phyloP scores from a whole-genome alignment of 208 protist genomes.

The Tritrichomonas foetus region DNA sequence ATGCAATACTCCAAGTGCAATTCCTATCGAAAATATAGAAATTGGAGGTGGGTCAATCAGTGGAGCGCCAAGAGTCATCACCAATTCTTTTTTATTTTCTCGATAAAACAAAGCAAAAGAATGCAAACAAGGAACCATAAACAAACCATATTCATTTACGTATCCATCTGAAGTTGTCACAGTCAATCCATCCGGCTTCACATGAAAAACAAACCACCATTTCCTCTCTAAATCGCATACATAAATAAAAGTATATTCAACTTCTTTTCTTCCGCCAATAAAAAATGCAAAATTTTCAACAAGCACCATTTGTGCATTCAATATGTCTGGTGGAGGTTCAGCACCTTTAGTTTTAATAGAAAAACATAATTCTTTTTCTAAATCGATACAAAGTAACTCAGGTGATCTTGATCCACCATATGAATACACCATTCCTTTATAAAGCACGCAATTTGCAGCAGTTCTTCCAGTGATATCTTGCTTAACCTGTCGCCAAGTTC shows the following conservation, averaged over 20 bases:
- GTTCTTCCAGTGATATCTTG: neutral
- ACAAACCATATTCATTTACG: neutral
- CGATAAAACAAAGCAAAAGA: neutral
- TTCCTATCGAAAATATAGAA: neutral
- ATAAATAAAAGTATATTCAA: neutral
- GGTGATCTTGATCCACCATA: neutral
- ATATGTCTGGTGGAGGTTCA: neutral
- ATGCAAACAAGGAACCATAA: neutral
- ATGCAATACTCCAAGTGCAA: neutral
- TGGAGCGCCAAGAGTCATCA: neutral
- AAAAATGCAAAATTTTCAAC: neutral
- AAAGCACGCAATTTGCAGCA: neutral
- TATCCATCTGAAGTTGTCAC: neutral
- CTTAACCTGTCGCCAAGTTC: neutral
- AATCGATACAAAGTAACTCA: neutral
- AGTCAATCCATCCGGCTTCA: neutral
- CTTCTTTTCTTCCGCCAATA: neutral
- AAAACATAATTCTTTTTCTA: neutral
- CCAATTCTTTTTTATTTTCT: neutral
- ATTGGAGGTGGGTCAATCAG: neutral
- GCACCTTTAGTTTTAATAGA: neutral
- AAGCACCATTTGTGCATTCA: too few relatives aligned
- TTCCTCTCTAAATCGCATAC: neutral
- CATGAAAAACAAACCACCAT: slow-evolving; percentile 36
- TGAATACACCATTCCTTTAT: neutral